Conservation (phyloP, 73 alveolate genomes). For the Paramecium sonneborni region DNA sequence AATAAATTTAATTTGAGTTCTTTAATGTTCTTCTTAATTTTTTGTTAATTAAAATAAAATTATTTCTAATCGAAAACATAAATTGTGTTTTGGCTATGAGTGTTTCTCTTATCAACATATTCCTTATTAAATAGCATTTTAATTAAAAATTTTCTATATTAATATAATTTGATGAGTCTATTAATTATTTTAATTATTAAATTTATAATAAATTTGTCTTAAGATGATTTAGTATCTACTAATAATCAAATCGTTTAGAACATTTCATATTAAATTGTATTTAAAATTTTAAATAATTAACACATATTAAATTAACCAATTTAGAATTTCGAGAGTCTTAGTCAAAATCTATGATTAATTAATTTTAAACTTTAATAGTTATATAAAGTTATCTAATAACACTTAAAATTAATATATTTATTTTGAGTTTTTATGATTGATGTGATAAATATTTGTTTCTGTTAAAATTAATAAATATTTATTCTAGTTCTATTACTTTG, state of each 20-base stretch:
- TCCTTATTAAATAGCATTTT: neutral
- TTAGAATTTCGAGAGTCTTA: too few relatives aligned
- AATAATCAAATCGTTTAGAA: too few relatives aligned
- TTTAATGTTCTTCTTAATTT: neutral
- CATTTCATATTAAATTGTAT: too few relatives aligned
- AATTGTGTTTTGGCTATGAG: too few relatives aligned
- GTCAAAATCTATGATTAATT: too few relatives aligned
- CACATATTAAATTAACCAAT: too few relatives aligned
- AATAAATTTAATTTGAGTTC: neutral
- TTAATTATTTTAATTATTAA: neutral
- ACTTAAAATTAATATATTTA: neutral
- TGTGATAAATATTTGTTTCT: neutral
- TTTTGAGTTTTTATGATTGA: neutral
- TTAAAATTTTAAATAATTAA: too few relatives aligned
- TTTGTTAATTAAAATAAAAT: neutral
- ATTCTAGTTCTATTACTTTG: neutral
- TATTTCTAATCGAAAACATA: neutral
- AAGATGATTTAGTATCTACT: too few relatives aligned
- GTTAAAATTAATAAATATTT: neutral
- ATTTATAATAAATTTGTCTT: neutral
- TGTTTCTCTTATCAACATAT: neutral
- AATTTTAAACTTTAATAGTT: too few relatives aligned
- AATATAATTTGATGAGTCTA: too few relatives aligned
- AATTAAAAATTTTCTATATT: neutral
- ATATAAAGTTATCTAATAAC: neutral